Base-by-base conservation (phyloP, 2,329 filamentous ascomycete species). In the Penicillium sp. region DNA sequence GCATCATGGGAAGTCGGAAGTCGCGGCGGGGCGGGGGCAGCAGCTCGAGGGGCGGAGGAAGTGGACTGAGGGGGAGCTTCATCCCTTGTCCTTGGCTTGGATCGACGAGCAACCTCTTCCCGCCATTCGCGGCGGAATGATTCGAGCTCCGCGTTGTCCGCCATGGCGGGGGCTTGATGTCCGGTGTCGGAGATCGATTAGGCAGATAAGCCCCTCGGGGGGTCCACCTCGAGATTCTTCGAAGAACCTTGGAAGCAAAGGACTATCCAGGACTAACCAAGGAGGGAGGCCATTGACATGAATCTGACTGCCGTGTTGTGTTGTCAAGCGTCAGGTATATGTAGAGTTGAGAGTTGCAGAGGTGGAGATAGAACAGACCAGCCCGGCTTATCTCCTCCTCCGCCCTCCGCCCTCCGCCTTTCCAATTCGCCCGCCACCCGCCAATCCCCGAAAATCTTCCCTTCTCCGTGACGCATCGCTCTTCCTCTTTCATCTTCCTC, bases 91-190 rank as follows among this genome's bases (percentile, higher is more conserved):
- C 45, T 55, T 33, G 56, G 55, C 26, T 61, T 68, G 30, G 73
- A 78, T 67, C 79, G 77, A 39, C 78, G 78, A 13, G 77, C 75
- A 6, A 96, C 88, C 69, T 97, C 92, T 61, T 90, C 87, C 52
- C 85, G 84, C 92, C 92, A 97, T 79, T 91, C 82, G 66, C 84
- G 83, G 59, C 93, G 87, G 75, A 97, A 97, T 39, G 83, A 86
- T 72, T 96, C 90, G 54, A 97, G 83, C 71, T 96, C 91, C 44
- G 86, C 80, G 68, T 84, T 80, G 59, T 76, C 71, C 29, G 65
- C 68, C 73, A 76, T 76, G 36, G 53, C 68, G 52, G 52, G 34
- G 42, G 24, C 7, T 24, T 21, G 43, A 29, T 15, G 64, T 55
- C 61, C 59, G 60, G 60, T 53, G 41, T 63, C 60, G 56, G 58